Evolutionary conservation across 164 flowering plant genomes (phyloP).

Genomic region (Saururus chinensis): DNA sequence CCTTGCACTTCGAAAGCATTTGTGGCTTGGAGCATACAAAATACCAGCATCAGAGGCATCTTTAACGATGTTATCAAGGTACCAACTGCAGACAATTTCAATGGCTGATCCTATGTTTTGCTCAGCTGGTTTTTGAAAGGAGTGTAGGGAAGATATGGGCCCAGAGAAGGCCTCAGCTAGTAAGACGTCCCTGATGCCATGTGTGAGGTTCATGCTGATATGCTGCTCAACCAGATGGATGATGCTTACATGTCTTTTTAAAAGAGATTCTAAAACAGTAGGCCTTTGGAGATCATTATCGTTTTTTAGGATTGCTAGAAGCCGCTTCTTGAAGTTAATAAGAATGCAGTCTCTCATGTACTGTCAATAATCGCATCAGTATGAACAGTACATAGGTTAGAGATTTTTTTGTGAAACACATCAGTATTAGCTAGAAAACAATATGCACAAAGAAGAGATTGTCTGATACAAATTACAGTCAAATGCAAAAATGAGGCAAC

Average conservation of each 20-base stretch:
- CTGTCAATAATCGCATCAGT: too few relatives aligned
- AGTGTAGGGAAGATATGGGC: slow-evolving; percentile 79
- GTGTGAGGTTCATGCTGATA: slow-evolving; percentile 94
- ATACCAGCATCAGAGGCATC: slow-evolving; percentile 85
- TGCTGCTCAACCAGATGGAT: slow-evolving; percentile 92
- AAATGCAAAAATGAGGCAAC: background rate
- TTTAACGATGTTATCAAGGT: slow-evolving; percentile 86
- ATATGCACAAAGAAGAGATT: too few relatives aligned
- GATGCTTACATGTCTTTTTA: slow-evolving; percentile 71
- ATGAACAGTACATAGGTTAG: too few relatives aligned
- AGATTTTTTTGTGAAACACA: background rate
- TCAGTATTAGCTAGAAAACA: too few relatives aligned
- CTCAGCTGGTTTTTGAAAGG: slow-evolving; percentile 63
- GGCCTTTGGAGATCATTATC: slow-evolving; percentile 97
- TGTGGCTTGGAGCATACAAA: slow-evolving; percentile 69
- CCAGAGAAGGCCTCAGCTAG: slow-evolving; percentile 80
- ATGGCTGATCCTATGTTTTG: slow-evolving; percentile 67
- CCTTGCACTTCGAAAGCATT: slow-evolving; percentile 82
- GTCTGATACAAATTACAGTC: too few relatives aligned
- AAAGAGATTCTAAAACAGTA: slow-evolving; percentile 61
- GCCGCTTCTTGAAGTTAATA: slow-evolving; percentile 85
- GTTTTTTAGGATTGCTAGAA: slow-evolving; percentile 66
- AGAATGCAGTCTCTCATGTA: slow-evolving; percentile 98
- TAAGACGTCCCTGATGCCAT: slow-evolving; percentile 78
- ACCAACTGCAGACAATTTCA: slow-evolving; percentile 91